phyloP scores from a whole-genome alignment of 2,329 filamentous ascomycete species.

The Colletotrichum gigasporum region DNA sequence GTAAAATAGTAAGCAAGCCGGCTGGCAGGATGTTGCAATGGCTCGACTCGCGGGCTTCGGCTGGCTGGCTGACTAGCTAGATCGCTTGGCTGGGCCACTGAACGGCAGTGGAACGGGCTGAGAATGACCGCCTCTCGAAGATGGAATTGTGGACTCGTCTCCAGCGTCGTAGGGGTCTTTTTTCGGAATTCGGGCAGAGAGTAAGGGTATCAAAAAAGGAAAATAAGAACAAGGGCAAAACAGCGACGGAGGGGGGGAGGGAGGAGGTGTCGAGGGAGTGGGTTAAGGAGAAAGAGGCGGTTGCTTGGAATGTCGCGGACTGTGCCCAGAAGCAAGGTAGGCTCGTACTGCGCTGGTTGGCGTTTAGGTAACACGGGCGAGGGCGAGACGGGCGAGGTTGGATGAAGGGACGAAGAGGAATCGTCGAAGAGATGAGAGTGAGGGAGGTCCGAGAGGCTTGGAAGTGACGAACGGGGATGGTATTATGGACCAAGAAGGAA shows the following conservation, averaged over 20 bases:
- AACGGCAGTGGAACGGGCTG: neutral
- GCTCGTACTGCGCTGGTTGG: neutral
- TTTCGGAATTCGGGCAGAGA: neutral
- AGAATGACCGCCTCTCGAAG: neutral
- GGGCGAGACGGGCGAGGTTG: constrained; percentile 22
- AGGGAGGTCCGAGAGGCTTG: constrained; percentile 26
- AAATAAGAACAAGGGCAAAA: neutral
- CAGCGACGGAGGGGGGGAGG: constrained; percentile 1
- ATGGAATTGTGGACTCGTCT: neutral
- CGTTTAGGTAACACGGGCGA: constrained; percentile 11
- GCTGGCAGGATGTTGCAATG: constrained; percentile 14
- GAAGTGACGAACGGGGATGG: neutral
- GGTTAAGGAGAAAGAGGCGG: neutral
- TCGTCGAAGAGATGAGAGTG: constrained; percentile 16
- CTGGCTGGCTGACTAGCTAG: constrained; percentile 16
- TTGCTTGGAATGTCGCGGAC: constrained; percentile 25
- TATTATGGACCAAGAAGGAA: constrained; percentile 18
- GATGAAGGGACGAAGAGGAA: constrained; percentile 18
- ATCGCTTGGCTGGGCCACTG: constrained; percentile 24
- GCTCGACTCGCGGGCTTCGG: constrained; percentile 26
- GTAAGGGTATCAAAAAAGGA: constrained; percentile 1
- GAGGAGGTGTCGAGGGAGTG: constrained; percentile 10
- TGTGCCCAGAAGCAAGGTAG: constrained; percentile 4
- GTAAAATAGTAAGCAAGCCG: neutral
- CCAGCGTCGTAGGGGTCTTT: neutral